Evolutionary conservation across 805 yeast species (phyloP), one percentile per base, ranked within the genome.

Genomic region (Schwanniomyces occidentalis): DNA sequence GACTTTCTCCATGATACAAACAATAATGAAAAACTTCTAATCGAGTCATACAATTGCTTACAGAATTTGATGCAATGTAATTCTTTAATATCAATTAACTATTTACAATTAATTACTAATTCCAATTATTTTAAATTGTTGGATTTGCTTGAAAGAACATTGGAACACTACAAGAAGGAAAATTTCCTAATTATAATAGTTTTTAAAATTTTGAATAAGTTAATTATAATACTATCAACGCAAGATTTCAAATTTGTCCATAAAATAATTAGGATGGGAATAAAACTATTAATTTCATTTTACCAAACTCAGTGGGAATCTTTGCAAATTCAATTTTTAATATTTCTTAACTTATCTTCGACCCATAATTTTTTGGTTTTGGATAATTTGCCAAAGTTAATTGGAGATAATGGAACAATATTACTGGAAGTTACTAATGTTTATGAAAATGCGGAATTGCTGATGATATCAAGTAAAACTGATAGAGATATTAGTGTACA

Each of bases 141-240:
- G 9, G 38, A 34, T 5, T 19, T 58, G 2, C 25, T 61, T 8
- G 37, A 34, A 8, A 38, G 40, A n/a, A 42, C 56, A 2, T 31
- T 44, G 5, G 34, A 38, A 5, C 15, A 30, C 2, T 48, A 39
- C 30, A 50, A 46, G 37, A 54, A 52, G 20, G 69, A 64, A 34
- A 49, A 42, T 27, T 32, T 51, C 3, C 32, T 57, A 15, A 39
- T 54, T 16, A 43, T 58, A 2, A 32, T 42, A 5, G 35, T 55
- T 2, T 48, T 80, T 27, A 63, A 64, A 33, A 52, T 80, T 10
- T 52, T 74, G 12, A 80, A 80, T 48, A 65, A 63, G 22, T 45
- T 71, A 3, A 44, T 80, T 5, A 42, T 72, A 0, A 54, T 61
- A n/a, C 49, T 70, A 4, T 61, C 76, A 3, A 65, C 73, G 0